Evolutionary conservation across 495 filamentous ascomycete genomes (phyloP).

Genomic region (Trichocladium antarcticum): DNA sequence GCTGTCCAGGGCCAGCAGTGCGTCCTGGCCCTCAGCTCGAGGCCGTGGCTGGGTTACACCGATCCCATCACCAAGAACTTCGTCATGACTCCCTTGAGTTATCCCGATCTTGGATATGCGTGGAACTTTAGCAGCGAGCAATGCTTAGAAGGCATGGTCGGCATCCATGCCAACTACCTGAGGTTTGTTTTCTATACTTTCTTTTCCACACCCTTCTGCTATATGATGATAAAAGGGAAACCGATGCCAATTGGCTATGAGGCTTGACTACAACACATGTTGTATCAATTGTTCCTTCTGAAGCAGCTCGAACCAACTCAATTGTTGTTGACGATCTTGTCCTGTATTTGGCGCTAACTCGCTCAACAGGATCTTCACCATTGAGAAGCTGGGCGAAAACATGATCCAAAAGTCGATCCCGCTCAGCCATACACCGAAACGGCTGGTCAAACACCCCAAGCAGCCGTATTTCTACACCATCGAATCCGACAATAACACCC

Average conservation of each 20-base stretch:
- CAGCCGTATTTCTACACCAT: constrained; percentile 85
- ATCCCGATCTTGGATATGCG: constrained; percentile 78
- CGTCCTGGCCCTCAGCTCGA: constrained; percentile 81
- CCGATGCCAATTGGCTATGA: constrained; percentile 37
- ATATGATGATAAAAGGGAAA: constrained; percentile 59
- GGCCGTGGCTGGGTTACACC: constrained; percentile 87
- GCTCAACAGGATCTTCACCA: constrained; percentile 66
- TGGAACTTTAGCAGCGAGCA: constrained; percentile 95
- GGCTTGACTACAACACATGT: constrained; percentile 28
- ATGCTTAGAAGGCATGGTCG: constrained; percentile 88
- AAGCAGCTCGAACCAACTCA: constrained; percentile 6
- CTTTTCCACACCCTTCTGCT: background rate
- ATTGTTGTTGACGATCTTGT: background rate
- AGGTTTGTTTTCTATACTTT: constrained; percentile 33
- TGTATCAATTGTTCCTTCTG: constrained; percentile 47
- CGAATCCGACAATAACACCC: constrained; percentile 81
- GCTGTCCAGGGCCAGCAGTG: constrained; percentile 73
- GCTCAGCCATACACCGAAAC: constrained; percentile 81
- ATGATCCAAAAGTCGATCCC: constrained; percentile 80
- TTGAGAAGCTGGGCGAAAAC: constrained; percentile 76
- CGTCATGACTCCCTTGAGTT: constrained; percentile 83
- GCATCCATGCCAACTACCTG: constrained; percentile 81
- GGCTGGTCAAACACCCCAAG: constrained; percentile 78
- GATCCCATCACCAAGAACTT: constrained; percentile 62
- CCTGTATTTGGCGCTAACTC: constrained; percentile 14